Base-by-base conservation (phyloP, 805 yeast species). In the Maudiozyma saulgeensis region DNA sequence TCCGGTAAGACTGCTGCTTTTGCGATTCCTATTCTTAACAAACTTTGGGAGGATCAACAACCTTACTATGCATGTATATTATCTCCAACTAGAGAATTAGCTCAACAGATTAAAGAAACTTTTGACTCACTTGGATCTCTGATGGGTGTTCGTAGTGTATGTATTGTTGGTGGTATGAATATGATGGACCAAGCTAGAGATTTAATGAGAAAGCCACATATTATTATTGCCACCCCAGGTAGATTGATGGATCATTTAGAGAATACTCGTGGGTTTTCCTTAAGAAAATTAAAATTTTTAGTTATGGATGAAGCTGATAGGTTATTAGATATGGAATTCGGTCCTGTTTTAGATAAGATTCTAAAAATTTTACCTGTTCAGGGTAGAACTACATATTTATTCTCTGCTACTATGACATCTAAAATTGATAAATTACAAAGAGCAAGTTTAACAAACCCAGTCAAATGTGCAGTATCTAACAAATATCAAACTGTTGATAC, bases 1-100 rank as follows among this genome's bases (percentile, higher is more conserved):
- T 87, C 96, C 4, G 99, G 99, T 55, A 91, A 91, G 68, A 93
- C 99, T 0, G 99, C 98, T 0, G 99, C 99, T 0, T 93, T 93
- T 74, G 97, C 98, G 8, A 80, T 93, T 46, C 99, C 99, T 1
- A 87, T 93, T 43, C 74, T 93, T 32, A 97, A 93, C 66, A 82
- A 87, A 1, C 73, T 93, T 45, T 90, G 96, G 88, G 81, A 87
- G 49, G 89, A 83, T 26, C 96, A 91, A 60, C 75, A 84, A 2
- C 90, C 96, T 3, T 85, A 86, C 59, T 93, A 80, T 67, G 96
- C 95, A 4, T 80, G 93, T 56, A 93, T 93, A 1, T 67, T 93
- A 56, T 86, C 91, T 0, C 95, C 95, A 49, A 85, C 95, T 1
- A 77, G 95, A 73, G 95, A 85, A 69, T 71, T 85, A 61, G 95